Evolutionary conservation across 2,329 filamentous ascomycete genomes (phyloP).

Genomic region (Blastomyces silverae): DNA sequence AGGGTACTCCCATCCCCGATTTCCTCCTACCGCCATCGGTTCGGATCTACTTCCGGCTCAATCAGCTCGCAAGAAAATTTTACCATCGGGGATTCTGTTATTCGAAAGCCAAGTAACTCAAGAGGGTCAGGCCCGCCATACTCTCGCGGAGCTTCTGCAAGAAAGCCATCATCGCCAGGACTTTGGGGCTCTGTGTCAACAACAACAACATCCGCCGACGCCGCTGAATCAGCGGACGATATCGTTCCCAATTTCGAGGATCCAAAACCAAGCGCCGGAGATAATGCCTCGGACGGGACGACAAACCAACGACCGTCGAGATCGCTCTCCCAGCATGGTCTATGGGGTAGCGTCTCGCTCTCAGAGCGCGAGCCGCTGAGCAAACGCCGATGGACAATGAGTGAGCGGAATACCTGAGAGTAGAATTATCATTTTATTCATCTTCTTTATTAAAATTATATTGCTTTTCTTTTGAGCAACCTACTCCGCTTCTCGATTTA

Average conservation of each 20-base stretch:
- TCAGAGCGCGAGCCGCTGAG: constrained; percentile 11
- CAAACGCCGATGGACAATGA: constrained; percentile 20
- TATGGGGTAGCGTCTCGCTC: constrained; percentile 34
- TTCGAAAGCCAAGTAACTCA: constrained; percentile 7
- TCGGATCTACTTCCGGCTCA: constrained; percentile 26
- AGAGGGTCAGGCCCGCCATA: neutral
- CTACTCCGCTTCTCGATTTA: too few relatives aligned
- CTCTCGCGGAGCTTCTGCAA: neutral
- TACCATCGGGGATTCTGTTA: constrained; percentile 22
- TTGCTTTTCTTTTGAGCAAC: neutral
- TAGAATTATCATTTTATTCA: neutral
- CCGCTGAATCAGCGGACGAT: constrained; percentile 28
- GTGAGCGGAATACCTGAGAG: constrained; percentile 12
- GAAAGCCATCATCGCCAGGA: constrained; percentile 26
- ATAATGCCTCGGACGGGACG: neutral
- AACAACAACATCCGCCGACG: constrained; percentile 18
- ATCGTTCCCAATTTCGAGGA: constrained; percentile 36
- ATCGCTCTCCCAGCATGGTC: constrained; percentile 30
- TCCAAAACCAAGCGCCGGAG: constrained; percentile 8
- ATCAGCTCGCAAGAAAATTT: constrained; percentile 25
- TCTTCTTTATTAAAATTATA: neutral
- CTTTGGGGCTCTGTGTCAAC: constrained; percentile 33
- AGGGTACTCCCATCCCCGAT: constrained; percentile 24
- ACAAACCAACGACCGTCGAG: constrained; percentile 20
- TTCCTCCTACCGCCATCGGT: constrained; percentile 32